Evolutionary conservation across 805 yeast species (phyloP).

Genomic region (Kodamaea fukazawae): DNA sequence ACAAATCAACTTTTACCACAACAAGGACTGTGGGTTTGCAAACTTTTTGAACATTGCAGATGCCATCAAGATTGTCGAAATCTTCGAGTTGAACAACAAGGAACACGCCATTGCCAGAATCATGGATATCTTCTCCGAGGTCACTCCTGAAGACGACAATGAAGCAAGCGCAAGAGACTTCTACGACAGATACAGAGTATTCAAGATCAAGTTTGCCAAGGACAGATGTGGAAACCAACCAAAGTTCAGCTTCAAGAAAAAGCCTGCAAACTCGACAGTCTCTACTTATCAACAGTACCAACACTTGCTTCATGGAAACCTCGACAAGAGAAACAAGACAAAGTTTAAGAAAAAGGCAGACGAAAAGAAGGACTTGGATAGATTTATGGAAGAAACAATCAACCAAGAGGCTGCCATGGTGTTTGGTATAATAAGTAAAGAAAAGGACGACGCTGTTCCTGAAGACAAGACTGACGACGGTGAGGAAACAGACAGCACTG

Average conservation of each 20-base stretch:
- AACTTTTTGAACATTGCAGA: constrained; percentile 63
- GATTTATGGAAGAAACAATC: constrained; percentile 21
- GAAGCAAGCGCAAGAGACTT: constrained; percentile 34
- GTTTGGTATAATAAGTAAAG: constrained; percentile 39
- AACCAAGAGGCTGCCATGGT: constrained; percentile 44
- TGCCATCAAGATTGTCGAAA: constrained; percentile 63
- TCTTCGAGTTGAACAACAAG: constrained; percentile 38
- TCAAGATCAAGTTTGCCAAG: constrained; percentile 67
- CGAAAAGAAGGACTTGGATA: constrained; percentile 10
- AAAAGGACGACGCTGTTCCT: constrained; percentile 8
- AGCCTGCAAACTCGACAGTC: constrained; percentile 24
- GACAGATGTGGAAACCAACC: constrained; percentile 81
- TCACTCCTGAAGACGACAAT: constrained; percentile 28
- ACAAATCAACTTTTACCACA: constrained; percentile 69
- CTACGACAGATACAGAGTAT: constrained; percentile 46
- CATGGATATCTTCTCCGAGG: constrained; percentile 51
- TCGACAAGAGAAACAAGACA: constrained; percentile 9
- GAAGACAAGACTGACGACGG: constrained; percentile 2
- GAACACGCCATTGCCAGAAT: constrained; percentile 28
- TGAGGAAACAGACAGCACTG: constrained; percentile 7
- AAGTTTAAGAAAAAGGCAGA: constrained; percentile 3
- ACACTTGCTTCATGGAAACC: constrained; percentile 14
- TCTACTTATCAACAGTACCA: constrained; percentile 12
- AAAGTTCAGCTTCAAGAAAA: constrained; percentile 48
- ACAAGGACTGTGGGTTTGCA: constrained; percentile 71